Evolutionary conservation across 257 asterid genomes (phyloP), one percentile per base, ranked within the genome.

Genomic region (Verbena officinalis): DNA sequence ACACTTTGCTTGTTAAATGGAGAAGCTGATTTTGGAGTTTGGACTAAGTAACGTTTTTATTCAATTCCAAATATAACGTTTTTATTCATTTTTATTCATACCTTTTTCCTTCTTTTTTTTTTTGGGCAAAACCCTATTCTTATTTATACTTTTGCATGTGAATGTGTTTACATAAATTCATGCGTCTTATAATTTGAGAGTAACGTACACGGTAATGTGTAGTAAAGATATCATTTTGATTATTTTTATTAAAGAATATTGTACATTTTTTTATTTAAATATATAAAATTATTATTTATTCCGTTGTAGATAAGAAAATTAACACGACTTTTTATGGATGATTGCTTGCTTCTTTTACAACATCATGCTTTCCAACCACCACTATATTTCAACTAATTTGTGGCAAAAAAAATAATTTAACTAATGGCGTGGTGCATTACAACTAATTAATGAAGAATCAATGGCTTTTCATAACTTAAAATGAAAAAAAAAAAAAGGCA

Each of bases 11-110:
- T 48, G 52, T 23, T 65, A 39, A 67, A 39, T 63, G 60, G 40
- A 66, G 50, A 62, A 42, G 64, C 13, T 63, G 34, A 27, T 45
- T 8, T 71, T 48, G 53, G 34, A 27, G 34, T 8, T 71, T 48
- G 53, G 67, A 70, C 70, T 54, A 34, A 65, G 16, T 68, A 58
- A 68, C 46, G 52, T n/a, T n/a, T n/a, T n/a, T n/a, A n/a, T n/a
- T n/a, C n/a, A n/a, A n/a, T n/a, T n/a, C n/a, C n/a, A n/a, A n/a
- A n/a, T n/a, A n/a, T 27, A 2, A 27, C 33, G 33, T 27, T 2
- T 2, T 27, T 2, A 27, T 27, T 27, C 33, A 27, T 27, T 27
- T 2, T 27, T 27, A 27, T 2, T 27, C 33, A 27, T 27, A 27
- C 5, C 5, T 27, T 27, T 27, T 5, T 27, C 33, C n/a, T n/a